These are phyloP conservation scores for Pisolithus albus DNA, from an alignment of 768 basidiomycete genomes.

Conservation along the genomic window DNA sequence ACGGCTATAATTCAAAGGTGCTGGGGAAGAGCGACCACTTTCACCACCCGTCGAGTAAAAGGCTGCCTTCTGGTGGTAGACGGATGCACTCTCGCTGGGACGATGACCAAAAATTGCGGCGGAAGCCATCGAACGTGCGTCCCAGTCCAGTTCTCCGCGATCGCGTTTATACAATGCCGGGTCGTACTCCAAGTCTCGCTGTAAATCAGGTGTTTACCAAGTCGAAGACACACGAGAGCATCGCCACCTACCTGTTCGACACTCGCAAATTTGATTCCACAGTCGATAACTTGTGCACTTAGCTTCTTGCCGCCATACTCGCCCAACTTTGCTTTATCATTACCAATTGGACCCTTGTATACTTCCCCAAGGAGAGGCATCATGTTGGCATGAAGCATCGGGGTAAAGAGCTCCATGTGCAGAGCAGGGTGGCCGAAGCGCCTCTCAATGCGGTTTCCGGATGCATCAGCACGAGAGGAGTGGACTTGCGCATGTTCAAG, in stretches of 20 bases:
- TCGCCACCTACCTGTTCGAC: constrained; percentile 54
- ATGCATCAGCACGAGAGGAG: constrained; percentile 68
- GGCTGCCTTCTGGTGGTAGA: constrained; percentile 37
- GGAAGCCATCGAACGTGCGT: constrained; percentile 67
- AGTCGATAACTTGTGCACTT: constrained; percentile 67
- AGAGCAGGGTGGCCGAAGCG: constrained; percentile 95
- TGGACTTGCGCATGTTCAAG: constrained; percentile 67
- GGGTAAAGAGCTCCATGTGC: constrained; percentile 79
- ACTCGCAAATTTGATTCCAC: constrained; percentile 78
- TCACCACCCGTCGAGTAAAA: constrained; percentile 32
- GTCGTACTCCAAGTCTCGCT: constrained; percentile 77
- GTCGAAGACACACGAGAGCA: neutral
- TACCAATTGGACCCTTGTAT: constrained; percentile 65
- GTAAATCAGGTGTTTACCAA: constrained; percentile 1
- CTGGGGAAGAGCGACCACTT: constrained; percentile 32
- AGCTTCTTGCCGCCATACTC: constrained; percentile 76
- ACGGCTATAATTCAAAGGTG: constrained; percentile 47
- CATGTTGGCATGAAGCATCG: constrained; percentile 83
- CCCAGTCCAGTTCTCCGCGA: constrained; percentile 85
- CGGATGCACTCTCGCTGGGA: constrained; percentile 30
- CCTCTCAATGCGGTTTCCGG: constrained; percentile 70
- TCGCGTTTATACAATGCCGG: constrained; percentile 73
- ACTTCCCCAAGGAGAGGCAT: constrained; percentile 71
- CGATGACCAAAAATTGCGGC: constrained; percentile 42
- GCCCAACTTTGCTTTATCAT: constrained; percentile 55